Base-by-base conservation (phyloP, 2,329 filamentous ascomycete species). In the Colletotrichum musae region DNA sequence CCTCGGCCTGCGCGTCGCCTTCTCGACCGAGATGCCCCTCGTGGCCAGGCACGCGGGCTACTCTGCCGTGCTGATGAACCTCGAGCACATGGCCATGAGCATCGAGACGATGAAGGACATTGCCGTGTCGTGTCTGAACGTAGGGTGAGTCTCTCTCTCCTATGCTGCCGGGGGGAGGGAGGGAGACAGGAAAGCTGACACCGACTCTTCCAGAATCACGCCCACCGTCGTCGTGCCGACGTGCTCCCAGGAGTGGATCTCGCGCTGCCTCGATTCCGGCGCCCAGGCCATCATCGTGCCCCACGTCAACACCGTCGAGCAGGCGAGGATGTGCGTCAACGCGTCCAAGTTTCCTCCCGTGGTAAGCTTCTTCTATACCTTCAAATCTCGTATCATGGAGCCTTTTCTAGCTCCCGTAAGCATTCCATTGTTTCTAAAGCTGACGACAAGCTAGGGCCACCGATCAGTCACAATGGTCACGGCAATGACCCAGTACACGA, bases 231-330 rank as follows among this genome's bases (percentile, higher is more conserved):
- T 66, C 18, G 58, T 66, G 1, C 64, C 64, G 5, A 66, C 64
- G 6, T 66, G 64, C 32, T 39, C 64, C 6, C 64, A 50, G 0
- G 64, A 66, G 28, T 66, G 64, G 64, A 66, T 66, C 26, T 66
- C 64, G 1, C 67, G 85, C 18, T 85, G 85, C n/a, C 77, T 87
- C 39, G 85, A 87, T 66, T 80, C 83, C 50, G 85, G 85, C 43
- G 84, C 84, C 51, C 84, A 87, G 58, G 85, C 83, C 13, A 80
- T 87, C 67, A 81, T 87, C 66, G 84, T 87, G 0, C 85, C 85
- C 3, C 78, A 81, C 54, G 79, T 84, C 68, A 81, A 82, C 72
- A 86, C 79, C 6, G 82, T 80, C 5, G 81, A 86, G 10, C 82
- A 86, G 70, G 84, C 83, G 26, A 77, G 74, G 60, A 76, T 82